Evolutionary conservation across 2,329 filamentous ascomycete genomes (phyloP), one percentile per base, ranked within the genome.

Genomic region (Aplosporella prunicola): DNA sequence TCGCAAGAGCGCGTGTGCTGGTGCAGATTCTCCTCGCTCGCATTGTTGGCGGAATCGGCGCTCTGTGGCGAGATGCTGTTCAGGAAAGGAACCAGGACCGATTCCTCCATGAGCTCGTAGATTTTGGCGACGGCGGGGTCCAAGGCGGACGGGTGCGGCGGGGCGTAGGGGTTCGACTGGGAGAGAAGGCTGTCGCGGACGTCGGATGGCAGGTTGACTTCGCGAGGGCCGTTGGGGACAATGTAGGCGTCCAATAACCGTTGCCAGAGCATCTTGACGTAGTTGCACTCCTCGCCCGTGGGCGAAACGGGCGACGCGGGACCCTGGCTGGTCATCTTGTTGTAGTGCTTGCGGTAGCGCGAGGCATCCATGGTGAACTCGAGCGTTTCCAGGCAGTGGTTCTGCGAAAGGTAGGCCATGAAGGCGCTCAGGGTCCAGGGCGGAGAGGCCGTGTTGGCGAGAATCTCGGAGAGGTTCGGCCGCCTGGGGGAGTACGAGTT

Each of bases 51-150:
- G 29, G 56, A 54, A 26, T 57, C 46, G 30, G 66, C 61, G 20
- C 65, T 62, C 29, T 69, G 64, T 1, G 67, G 63, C 42, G 67
- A 68, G 32, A 70, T 63, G 44, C 69, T 74, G 60, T 94, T 89
- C 37, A 96, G 71, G 55, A 96, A 98, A 0, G 89, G 88, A 1
- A 94, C 79, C 35, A 96, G 69, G 1, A 96, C 84, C 3, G 88
- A 95, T 57, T 96, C 91, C 51, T 94, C 93, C 88, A 98, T 96
- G 39, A 98, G 68, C 49, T 96, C 91, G 58, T 89, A 88, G 26
- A 95, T 84, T 43, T 94, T 93, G 44, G 75, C 74, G 16, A 93
- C 82, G 14, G 91, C 87, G 34, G 83, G 74, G 43, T 93, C 82
- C 11, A 98, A 68, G 38, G 78, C 75, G 26, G 80, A 75, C 1